phyloP scores from a whole-genome alignment of 2,329 filamentous ascomycete genomes.

The Zymoseptoria tritici region DNA sequence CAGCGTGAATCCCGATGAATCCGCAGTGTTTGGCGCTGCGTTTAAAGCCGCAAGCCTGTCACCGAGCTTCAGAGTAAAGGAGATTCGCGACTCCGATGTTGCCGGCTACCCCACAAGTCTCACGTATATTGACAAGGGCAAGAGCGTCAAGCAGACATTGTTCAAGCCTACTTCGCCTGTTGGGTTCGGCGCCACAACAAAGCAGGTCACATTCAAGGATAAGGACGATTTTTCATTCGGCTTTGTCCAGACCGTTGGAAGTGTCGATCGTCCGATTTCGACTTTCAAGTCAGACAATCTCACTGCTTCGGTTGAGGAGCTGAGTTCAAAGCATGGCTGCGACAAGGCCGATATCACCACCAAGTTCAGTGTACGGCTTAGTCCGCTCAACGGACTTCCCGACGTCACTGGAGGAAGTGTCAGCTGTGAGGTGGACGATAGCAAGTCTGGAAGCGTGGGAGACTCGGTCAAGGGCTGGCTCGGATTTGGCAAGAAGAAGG shows the following conservation, averaged over 20 bases:
- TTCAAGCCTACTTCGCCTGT: conserved; percentile 72
- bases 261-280: conserved; percentile 53
- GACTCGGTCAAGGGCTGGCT: conserved; percentile 95
- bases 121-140: conserved; percentile 59
- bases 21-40: conserved; percentile 89
- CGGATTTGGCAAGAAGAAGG: conserved; percentile 86
- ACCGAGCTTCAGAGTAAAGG: conserved; percentile 95
- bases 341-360: conserved; percentile 68
- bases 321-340: conserved; percentile 75
- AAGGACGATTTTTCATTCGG: conserved; percentile 71
- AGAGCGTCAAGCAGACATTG: conserved; percentile 70
- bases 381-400: conserved; percentile 67
- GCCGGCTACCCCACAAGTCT: conserved; percentile 67
- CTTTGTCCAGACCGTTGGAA: conserved; percentile 66
- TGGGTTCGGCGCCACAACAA: conserved; percentile 53
- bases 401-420: conserved; percentile 68
- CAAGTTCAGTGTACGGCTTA: conserved; percentile 68
- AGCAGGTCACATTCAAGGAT: conserved; percentile 78
- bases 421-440: conserved; percentile 73
- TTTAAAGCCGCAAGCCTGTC: conserved; percentile 90
- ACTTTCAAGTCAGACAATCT: conserved; percentile 73
- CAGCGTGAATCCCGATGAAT: conserved; percentile 95
- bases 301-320: conserved; percentile 68
- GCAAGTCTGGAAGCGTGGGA: conserved; percentile 70
- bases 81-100: conserved; percentile 77